Evolutionary conservation across 768 basidiomycete species (phyloP).

Genomic region (Nidularia sp.): DNA sequence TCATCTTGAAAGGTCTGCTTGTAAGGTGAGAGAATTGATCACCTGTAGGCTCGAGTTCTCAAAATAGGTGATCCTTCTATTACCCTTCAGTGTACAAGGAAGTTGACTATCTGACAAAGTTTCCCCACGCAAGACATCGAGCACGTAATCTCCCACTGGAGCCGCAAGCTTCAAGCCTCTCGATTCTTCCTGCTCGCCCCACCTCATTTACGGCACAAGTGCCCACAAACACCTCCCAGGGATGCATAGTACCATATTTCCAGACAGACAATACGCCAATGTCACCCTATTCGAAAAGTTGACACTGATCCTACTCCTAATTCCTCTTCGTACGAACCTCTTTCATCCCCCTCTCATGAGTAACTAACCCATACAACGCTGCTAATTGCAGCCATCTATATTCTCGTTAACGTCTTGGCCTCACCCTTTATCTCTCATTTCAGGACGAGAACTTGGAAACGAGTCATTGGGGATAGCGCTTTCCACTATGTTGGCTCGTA

Average conservation of each 20-base stretch:
- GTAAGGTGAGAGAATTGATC: too few relatives aligned
- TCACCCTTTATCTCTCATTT: not conserved
- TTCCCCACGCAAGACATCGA: too few relatives aligned
- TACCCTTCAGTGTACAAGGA: not conserved
- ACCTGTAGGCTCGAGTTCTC: too few relatives aligned
- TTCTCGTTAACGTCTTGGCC: not conserved
- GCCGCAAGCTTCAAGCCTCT: not conserved
- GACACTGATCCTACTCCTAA: not conserved
- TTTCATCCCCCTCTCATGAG: too few relatives aligned
- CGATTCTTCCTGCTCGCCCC: not conserved
- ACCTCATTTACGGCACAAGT: not conserved
- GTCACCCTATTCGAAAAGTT: not conserved
- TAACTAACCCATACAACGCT: not conserved
- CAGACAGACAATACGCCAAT: not conserved
- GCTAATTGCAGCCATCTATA: not conserved
- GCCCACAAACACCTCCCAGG: not conserved
- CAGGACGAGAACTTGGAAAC: not conserved
- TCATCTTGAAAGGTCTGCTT: too few relatives aligned
- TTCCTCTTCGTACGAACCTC: not conserved
- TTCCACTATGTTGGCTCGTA: constrained; percentile 6
- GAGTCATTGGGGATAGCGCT: not conserved
- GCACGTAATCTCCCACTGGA: too few relatives aligned
- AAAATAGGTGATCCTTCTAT: too few relatives aligned
- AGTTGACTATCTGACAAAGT: not conserved
- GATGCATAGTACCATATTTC: not conserved